Percentiles rank a stretch among this genome's conserved stretches.
These are phyloP conservation scores for Copromyces sp. DNA, from an alignment of 495 filamentous ascomycete species.

Conservation along the genomic window DNA sequence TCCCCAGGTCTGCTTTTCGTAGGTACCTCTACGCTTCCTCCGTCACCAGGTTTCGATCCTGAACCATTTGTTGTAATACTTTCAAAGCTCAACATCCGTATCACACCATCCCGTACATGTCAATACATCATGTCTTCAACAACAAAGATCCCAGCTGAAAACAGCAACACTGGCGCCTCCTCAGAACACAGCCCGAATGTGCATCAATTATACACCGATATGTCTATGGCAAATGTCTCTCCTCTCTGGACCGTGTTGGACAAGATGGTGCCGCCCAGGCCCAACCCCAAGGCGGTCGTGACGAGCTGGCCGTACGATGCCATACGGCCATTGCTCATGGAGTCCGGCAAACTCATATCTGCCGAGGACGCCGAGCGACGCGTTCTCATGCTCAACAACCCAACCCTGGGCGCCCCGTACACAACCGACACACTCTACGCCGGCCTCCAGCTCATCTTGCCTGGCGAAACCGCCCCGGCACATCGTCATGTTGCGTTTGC, in stretches of 20 bases:
- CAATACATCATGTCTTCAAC: no score
- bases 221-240: no score
- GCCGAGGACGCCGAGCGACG: neutral
- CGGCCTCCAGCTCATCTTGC: conserved; percentile 40
- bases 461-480: conserved; percentile 37
- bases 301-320: neutral
- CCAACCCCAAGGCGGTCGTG: conserved; percentile 31
- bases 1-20: no score
- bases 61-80: no score
- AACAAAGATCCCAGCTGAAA: no score
- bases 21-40: no score
- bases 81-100: no score
- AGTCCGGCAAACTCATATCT: neutral
- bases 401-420: conserved; percentile 27
- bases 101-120: no score
- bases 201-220: no score
- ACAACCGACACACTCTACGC: conserved; percentile 45
- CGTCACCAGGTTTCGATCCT: no score
- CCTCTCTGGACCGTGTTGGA: conserved; percentile 18
- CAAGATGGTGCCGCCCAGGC: conserved; percentile 31
- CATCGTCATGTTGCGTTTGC: conserved; percentile 42
- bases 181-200: no score
- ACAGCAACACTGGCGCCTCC: no score
- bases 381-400: neutral
- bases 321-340: neutral